Evolutionary conservation across 1,284 basidiomycete species (phyloP), one percentile per base, ranked within the genome.

Genomic region (Malassezia brasiliensis): DNA sequence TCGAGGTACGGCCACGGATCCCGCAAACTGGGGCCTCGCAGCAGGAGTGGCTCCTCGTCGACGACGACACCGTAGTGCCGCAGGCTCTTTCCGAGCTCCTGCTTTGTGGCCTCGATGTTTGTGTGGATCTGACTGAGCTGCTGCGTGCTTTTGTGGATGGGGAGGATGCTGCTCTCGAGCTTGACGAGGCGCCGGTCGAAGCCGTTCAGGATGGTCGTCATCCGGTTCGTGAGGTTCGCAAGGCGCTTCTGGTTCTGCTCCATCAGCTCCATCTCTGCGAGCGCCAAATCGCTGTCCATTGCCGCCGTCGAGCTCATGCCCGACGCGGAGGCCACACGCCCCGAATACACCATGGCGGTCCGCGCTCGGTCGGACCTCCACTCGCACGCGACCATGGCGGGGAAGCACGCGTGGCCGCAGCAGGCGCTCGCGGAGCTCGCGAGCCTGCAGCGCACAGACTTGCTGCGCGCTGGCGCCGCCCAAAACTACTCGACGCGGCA

Each of bases 211-310:
- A 75, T 73, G 17, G 65, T 62, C 20, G 75, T 72, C 76, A 77
- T 77, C 11, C 72, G 59, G 32, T 63, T 63, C 17, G 75, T 76
- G 53, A 77, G 71, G 6, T 63, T 65, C 12, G 66, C 65, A 6
- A 74, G 68, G 35, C 77, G 76, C 6, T 62, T 58, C 56, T 77
- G 72, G 36, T 76, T 76, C 59, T 76, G 75, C 22, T 71, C 68
- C 28, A 78, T 63, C 31, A 77, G 64, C 48, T 76, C 70, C 12
- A 77, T 65, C 63, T 78, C 77, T n/a, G 76, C 75, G 11, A 70
- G 61, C 12, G 63, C 70, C 35, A 68, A 34, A 25, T 69, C 67
- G 45, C 45, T 63, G 30, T 71, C 68, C 38, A 67, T 28, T 12
- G 47, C 15, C 34, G 31, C 37, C 37, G 60, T 50, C 15, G 40